These are phyloP conservation scores for Amaranthus palmeri DNA, from an alignment of 148 eudicot genomes.

Conservation along the genomic window DNA sequence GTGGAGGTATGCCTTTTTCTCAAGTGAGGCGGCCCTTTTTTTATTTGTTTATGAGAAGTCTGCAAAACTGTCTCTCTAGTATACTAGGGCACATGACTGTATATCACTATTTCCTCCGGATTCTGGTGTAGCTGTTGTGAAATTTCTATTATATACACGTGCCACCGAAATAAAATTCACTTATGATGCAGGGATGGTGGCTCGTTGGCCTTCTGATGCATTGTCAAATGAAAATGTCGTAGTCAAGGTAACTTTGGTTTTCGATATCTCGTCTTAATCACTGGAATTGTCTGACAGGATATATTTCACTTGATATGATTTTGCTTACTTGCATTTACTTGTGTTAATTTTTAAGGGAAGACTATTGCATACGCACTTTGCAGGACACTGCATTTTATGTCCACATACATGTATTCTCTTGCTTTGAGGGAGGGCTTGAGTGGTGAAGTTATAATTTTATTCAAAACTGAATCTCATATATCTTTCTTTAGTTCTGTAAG, in stretches of 20 bases:
- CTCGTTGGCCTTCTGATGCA: constrained; percentile 57
- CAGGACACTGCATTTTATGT: too few relatives aligned
- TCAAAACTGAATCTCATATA: background rate
- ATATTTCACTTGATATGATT: too few relatives aligned
- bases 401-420: background rate
- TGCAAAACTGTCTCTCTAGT: background rate
- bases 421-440: background rate
- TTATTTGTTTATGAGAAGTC: background rate
- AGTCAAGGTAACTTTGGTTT: constrained; percentile 57
- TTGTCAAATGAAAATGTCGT: constrained; percentile 61
- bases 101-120: background rate
- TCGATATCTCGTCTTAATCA: background rate
- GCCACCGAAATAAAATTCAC: background rate
- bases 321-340: too few relatives aligned
- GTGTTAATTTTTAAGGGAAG: background rate
- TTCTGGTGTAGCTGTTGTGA: constrained; percentile 5
- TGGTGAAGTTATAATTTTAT: background rate
- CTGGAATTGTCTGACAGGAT: background rate
- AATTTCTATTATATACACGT: background rate
- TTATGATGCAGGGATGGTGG: constrained; percentile 53
- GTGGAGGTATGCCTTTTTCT: constrained; percentile 53
- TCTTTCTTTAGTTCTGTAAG: background rate
- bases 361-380: background rate
- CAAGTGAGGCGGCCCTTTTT: background rate
- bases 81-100: background rate